Conservation (phyloP, 257 asterid species). For the Buddleja alternifolia region DNA sequence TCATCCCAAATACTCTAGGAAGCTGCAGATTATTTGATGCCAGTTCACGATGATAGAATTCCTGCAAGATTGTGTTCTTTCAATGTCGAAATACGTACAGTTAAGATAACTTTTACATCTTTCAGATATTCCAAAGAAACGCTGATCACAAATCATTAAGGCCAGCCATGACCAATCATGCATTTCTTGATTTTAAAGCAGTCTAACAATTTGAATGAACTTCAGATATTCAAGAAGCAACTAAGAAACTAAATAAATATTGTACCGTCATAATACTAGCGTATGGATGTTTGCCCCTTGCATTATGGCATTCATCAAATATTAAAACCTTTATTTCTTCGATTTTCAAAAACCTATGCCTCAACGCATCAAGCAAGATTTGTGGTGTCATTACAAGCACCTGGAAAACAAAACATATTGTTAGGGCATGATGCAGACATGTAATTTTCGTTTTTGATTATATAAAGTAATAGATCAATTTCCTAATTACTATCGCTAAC, state of each 20-base stretch:
- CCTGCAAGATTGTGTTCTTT: slow-evolving; percentile 45
- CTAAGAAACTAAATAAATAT: not conserved
- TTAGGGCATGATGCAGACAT: slow-evolving; percentile 21
- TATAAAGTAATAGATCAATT: not conserved
- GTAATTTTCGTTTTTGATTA: not conserved
- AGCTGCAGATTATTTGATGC: slow-evolving; percentile 33
- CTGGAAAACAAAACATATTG: slow-evolving; percentile 42
- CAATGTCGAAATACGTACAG: not conserved
- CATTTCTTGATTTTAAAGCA: not conserved
- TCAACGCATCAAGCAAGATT: slow-evolving; percentile 74
- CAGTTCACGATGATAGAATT: slow-evolving; percentile 59
- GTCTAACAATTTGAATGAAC: not conserved
- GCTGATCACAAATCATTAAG: not conserved
- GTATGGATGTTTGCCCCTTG: slow-evolving; percentile 67
- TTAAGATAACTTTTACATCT: not conserved
- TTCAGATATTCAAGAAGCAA: not conserved
- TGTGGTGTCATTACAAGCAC: slow-evolving; percentile 95
- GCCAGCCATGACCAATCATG: not conserved
- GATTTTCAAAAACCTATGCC: slow-evolving; percentile 58
- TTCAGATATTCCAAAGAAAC: not conserved
- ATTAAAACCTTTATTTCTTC: slow-evolving; percentile 68
- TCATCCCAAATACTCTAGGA: slow-evolving; percentile 93
- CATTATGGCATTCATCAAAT: slow-evolving; percentile 89
- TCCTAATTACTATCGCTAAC: not conserved
- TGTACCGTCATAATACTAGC: slow-evolving; percentile 82